A percentile compares a stretch with the other conserved stretches of the same genome.
Conservation (phyloP, 1,139 yeast species). For the Taiozyma sp. region DNA sequence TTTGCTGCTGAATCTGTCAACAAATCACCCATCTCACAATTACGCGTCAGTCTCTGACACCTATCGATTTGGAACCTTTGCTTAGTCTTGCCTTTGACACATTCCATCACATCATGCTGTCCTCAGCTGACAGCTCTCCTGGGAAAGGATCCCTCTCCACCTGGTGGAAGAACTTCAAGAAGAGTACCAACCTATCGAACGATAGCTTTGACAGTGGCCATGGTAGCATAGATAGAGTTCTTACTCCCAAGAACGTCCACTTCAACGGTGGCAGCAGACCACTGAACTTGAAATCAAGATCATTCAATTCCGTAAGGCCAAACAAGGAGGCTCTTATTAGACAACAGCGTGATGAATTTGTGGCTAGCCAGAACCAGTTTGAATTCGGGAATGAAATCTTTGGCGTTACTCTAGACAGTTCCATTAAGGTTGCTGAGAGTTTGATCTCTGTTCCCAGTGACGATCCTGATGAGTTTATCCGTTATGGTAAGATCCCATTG, state of each 20-base stretch:
- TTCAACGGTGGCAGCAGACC: constrained; percentile 32
- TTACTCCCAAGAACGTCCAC: constrained; percentile 11
- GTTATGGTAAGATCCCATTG: constrained; percentile 76
- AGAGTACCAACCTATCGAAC: constrained; percentile 15
- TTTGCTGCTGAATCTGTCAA: background rate
- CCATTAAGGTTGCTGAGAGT: constrained; percentile 71
- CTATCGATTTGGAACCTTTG: background rate
- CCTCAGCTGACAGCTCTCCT: constrained; percentile 21
- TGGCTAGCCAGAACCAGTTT: constrained; percentile 27
- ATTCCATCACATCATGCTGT: constrained; percentile 6
- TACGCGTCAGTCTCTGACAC: background rate
- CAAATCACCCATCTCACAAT: background rate
- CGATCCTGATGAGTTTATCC: constrained; percentile 48
- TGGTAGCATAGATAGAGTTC: constrained; percentile 12
- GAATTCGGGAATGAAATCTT: constrained; percentile 48
- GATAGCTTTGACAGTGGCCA: constrained; percentile 14
- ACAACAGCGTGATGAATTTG: constrained; percentile 52
- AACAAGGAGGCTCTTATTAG: constrained; percentile 30
- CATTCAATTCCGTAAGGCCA: constrained; percentile 43
- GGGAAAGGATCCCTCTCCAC: constrained; percentile 15
- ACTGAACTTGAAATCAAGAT: constrained; percentile 43
- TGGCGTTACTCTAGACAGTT: constrained; percentile 74
- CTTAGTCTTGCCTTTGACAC: background rate
- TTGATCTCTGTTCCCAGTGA: constrained; percentile 59
- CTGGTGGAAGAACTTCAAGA: constrained; percentile 24